Evolutionary conservation across 1,284 basidiomycete species (phyloP).

Genomic region (Trichosporon asahii): DNA sequence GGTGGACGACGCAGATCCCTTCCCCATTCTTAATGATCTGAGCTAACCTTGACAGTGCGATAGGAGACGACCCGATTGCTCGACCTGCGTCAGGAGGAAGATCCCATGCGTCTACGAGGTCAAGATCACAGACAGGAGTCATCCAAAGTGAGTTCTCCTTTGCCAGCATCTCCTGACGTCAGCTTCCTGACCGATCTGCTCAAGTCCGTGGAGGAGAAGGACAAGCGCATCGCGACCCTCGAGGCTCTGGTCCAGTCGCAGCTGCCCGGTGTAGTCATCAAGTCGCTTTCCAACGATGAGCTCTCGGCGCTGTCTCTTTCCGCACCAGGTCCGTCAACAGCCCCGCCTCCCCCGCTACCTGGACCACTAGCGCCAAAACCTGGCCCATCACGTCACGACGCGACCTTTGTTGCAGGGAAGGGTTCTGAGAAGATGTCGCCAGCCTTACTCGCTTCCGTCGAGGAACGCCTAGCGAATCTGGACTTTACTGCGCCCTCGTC

Average conservation of each 20-base stretch:
- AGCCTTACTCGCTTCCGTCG: neutral
- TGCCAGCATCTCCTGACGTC: neutral
- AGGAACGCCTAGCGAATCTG: constrained; percentile 6
- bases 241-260: constrained; percentile 11
- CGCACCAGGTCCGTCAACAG: neutral
- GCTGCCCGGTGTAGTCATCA: constrained; percentile 4
- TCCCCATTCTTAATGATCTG: too few relatives aligned
- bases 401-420: constrained; percentile 1
- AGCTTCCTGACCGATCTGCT: constrained; percentile 19
- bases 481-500: constrained; percentile 3
- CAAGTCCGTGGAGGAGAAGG: constrained; percentile 16
- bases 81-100: neutral
- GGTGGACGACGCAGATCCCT: neutral
- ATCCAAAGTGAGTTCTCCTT: constrained; percentile 15
- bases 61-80: neutral
- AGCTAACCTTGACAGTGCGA: neutral
- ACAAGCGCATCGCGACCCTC: constrained; percentile 10
- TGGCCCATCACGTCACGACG: neutral
- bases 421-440: constrained; percentile 1
- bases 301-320: neutral
- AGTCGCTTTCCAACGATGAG: neutral
- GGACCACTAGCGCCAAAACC: neutral
- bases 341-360: neutral
- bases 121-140: constrained; percentile 14
- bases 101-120: neutral